phyloP scores from a whole-genome alignment of 2,329 filamentous ascomycete species.

The Cercospora sp. region DNA sequence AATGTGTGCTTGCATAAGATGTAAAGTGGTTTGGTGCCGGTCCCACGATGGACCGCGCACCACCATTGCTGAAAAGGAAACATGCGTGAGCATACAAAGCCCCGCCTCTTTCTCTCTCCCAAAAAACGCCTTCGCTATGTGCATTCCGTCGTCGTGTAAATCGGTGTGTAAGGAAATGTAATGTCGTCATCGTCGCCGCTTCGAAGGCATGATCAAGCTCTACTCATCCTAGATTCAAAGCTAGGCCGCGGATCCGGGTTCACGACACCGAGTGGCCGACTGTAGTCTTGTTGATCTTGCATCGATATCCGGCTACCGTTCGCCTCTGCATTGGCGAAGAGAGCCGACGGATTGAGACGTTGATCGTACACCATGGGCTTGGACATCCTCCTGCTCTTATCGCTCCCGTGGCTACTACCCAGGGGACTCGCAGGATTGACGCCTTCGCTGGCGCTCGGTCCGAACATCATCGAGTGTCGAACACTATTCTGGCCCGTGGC shows the following conservation, averaged over 20 bases:
- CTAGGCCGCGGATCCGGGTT: conserved; percentile 40
- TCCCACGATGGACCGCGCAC: conserved; percentile 11
- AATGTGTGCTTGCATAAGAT: conserved; percentile 25
- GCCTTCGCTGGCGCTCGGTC: conserved; percentile 28
- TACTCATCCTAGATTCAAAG: conserved; percentile 33
- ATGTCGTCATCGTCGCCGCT: conserved; percentile 16
- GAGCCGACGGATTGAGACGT: conserved; percentile 50
- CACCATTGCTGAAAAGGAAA: conserved; percentile 12
- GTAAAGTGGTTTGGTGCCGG: conserved; percentile 7
- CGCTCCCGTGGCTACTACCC: conserved; percentile 31
- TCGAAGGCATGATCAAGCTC: conserved; percentile 1
- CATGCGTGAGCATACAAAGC: conserved; percentile 16
- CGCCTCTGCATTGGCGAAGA: conserved; percentile 47
- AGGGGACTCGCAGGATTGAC: conserved; percentile 38
- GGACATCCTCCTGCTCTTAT: conserved; percentile 41
- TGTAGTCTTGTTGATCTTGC: conserved; percentile 52
- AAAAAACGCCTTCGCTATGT: conserved; percentile 23
- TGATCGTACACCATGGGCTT: conserved; percentile 51
- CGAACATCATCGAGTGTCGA: conserved; percentile 39
- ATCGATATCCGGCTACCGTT: conserved; percentile 51
- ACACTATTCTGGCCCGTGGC: conserved; percentile 34
- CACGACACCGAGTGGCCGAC: conserved; percentile 46
- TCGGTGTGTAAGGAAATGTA: conserved; percentile 18
- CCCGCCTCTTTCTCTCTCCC: conserved; percentile 13
- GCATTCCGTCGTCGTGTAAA: conserved; percentile 22